phyloP scores from a whole-genome alignment of 306 rosid species.

The Pachyrhizus erosus region DNA sequence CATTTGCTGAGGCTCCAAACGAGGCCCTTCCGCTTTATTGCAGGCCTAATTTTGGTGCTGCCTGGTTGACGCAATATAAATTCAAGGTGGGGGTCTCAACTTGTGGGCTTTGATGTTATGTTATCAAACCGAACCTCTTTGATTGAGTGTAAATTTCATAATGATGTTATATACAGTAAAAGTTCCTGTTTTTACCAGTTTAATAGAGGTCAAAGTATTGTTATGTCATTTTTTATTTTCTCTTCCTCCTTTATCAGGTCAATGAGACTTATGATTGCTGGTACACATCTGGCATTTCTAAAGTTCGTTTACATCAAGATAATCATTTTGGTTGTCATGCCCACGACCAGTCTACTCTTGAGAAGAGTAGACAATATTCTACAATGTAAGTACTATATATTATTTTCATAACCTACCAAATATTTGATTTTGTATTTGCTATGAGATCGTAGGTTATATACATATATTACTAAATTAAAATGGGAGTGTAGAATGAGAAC shows the following conservation, averaged over 20 bases:
- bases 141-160: neutral
- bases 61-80: conserved; percentile 88
- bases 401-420: conserved; percentile 11
- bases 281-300: conserved; percentile 81
- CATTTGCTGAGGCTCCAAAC: conserved; percentile 90
- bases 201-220: neutral
- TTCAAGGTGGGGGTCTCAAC: conserved; percentile 70
- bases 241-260: conserved; percentile 59
- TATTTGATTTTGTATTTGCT: conserved; percentile 35
- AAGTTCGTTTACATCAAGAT: conserved; percentile 74
- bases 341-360: conserved; percentile 67
- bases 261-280: conserved; percentile 87
- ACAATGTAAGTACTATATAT: conserved; percentile 65
- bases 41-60: conserved; percentile 93
- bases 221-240: conserved; percentile 33
- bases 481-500: conserved; percentile 17
- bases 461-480: conserved; percentile 20
- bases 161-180: conserved; percentile 16
- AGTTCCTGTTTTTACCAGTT: neutral
- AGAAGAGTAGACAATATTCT: conserved; percentile 70
- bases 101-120: conserved; percentile 24
- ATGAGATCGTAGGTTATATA: conserved; percentile 21
- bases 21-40: conserved; percentile 97
- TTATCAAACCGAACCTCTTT: conserved; percentile 28
- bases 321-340: conserved; percentile 82